phyloP scores from a whole-genome alignment of 2,329 filamentous ascomycete genomes.

The Penicillium sp. region DNA sequence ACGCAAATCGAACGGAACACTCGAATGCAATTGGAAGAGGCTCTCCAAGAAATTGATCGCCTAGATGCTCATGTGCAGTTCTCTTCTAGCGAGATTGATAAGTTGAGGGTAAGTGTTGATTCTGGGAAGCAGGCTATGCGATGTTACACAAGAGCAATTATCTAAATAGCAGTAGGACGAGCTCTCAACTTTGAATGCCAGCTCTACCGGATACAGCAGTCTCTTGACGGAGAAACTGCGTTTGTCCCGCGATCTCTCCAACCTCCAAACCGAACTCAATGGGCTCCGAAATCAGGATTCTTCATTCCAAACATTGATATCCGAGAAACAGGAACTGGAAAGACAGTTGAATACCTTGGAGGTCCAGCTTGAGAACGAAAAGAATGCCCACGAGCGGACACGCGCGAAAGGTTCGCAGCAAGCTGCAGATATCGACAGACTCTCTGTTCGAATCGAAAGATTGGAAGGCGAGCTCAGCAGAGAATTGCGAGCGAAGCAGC shows the following conservation, averaged over 20 bases:
- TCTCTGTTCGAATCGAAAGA: slow-evolving; percentile 50
- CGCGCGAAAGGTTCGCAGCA: slow-evolving; percentile 41
- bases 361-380: slow-evolving; percentile 82
- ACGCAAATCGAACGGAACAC: slow-evolving; percentile 48
- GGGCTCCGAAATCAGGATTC: slow-evolving; percentile 63
- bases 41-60: slow-evolving; percentile 51
- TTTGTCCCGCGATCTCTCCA: slow-evolving; percentile 63
- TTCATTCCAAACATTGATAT: slow-evolving; percentile 69
- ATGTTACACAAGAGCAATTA: neutral
- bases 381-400: slow-evolving; percentile 67
- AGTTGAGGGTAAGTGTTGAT: slow-evolving; percentile 54
- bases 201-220: slow-evolving; percentile 72
- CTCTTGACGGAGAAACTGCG: slow-evolving; percentile 68
- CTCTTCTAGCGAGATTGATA: slow-evolving; percentile 60
- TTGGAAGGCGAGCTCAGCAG: slow-evolving; percentile 56
- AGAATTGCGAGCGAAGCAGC: slow-evolving; percentile 54
- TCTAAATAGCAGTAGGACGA: slow-evolving; percentile 61
- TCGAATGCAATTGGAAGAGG: slow-evolving; percentile 54
- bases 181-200: slow-evolving; percentile 68
- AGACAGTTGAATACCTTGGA: slow-evolving; percentile 77
- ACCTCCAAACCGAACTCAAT: slow-evolving; percentile 65
- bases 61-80: slow-evolving; percentile 44
- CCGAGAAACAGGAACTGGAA: slow-evolving; percentile 80
- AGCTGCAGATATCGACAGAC: slow-evolving; percentile 44
- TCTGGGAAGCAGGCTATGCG: neutral